These are phyloP conservation scores for Astragalus membranaceus DNA, from an alignment of 306 rosid genomes.

Conservation along the genomic window DNA sequence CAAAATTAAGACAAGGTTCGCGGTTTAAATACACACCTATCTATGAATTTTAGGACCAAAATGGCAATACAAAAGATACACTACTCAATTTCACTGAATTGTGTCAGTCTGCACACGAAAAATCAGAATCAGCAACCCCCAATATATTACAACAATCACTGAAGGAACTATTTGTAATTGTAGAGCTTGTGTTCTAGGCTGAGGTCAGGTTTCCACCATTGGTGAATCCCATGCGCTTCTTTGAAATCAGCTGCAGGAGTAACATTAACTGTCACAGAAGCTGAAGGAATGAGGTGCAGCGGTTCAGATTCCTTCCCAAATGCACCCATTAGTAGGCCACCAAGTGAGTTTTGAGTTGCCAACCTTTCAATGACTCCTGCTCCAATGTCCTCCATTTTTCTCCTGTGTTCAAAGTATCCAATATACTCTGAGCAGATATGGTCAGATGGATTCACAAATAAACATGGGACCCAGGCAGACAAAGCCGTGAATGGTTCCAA, in stretches of 20 bases:
- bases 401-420: conserved; percentile 90
- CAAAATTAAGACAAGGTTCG: background rate
- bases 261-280: conserved; percentile 44
- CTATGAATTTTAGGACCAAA: background rate
- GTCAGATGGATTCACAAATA: conserved; percentile 76
- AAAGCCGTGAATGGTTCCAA: conserved; percentile 51
- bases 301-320: conserved; percentile 70
- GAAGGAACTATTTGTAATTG: conserved; percentile 37
- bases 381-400: conserved; percentile 77
- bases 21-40: background rate
- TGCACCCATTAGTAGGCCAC: conserved; percentile 63
- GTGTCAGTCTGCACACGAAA: background rate
- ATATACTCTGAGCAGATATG: conserved; percentile 75
- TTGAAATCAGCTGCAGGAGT: conserved; percentile 50
- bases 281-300: conserved; percentile 88
- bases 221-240: conserved; percentile 96
- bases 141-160: background rate
- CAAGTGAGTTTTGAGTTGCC: conserved; percentile 79
- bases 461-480: conserved; percentile 67
- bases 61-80: background rate
- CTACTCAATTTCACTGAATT: background rate
- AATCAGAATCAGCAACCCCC: background rate
- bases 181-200: conserved; percentile 36
- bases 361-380: conserved; percentile 73
- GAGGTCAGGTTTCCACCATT: conserved; percentile 83